A percentile compares a stretch with the other conserved stretches of the same genome.
phyloP scores from a whole-genome alignment of 768 basidiomycete genomes.

The Lentinus brumalis region DNA sequence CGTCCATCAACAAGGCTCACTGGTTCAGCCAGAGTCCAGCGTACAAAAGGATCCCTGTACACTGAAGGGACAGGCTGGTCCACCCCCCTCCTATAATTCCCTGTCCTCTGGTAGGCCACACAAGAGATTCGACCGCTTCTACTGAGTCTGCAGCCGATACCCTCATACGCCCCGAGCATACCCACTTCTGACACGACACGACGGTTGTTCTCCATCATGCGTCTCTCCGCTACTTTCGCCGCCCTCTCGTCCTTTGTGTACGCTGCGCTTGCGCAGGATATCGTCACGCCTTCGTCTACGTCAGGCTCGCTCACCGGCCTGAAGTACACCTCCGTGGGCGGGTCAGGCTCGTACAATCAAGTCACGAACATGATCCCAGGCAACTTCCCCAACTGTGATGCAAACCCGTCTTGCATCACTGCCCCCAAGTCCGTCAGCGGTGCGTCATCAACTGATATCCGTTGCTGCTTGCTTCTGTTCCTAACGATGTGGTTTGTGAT shows the following conservation, averaged over 20 bases:
- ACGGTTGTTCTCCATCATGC: conserved; percentile 1
- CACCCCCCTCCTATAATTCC: background rate
- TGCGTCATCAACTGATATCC: conserved; percentile 1
- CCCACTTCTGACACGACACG: background rate
- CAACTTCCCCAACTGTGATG: conserved; percentile 25
- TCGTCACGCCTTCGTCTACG: conserved; percentile 15
- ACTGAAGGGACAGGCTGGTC: background rate
- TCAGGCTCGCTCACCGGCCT: conserved; percentile 27
- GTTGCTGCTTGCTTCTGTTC: background rate
- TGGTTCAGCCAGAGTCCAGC: background rate
- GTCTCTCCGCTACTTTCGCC: background rate
- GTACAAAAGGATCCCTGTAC: conserved; percentile 1
- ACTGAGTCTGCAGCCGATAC: background rate
- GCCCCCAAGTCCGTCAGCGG: conserved; percentile 20
- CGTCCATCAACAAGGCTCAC: conserved; percentile 1
- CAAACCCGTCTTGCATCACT: conserved; percentile 27
- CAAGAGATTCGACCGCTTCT: too few species aligned
- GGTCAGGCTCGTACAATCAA: conserved; percentile 27
- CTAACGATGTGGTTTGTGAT: background rate
- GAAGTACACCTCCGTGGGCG: conserved; percentile 28
- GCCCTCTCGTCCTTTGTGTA: conserved; percentile 5
- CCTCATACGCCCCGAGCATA: background rate
- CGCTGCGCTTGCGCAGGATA: conserved; percentile 13
- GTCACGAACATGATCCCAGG: conserved; percentile 30
- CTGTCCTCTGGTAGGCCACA: conserved; percentile 14